A percentile compares a stretch with the other conserved stretches of the same genome.
Conservation (phyloP, 2,329 filamentous ascomycete genomes). For the Colletotrichum horii region DNA sequence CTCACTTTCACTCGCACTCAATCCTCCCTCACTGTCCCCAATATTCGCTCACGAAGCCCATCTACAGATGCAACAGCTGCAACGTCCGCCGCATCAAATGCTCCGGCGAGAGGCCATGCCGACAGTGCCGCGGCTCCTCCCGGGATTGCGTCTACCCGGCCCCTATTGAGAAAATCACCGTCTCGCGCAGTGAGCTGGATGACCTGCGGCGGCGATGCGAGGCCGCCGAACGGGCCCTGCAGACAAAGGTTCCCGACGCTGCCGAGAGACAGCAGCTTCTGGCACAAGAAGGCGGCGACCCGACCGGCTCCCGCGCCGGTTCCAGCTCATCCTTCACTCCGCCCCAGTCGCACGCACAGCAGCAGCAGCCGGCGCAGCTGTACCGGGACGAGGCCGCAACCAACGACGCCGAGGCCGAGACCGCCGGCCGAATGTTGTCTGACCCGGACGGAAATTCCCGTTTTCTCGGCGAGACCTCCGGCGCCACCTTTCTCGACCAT, state of each 20-base stretch:
- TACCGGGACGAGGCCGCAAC: neutral
- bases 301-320: slow-evolving; percentile 11
- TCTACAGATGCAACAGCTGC: slow-evolving; percentile 55
- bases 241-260: slow-evolving; percentile 40
- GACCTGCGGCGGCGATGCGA: slow-evolving; percentile 43
- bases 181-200: slow-evolving; percentile 47
- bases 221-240: slow-evolving; percentile 43
- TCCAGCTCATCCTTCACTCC: slow-evolving; percentile 22
- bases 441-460: slow-evolving; percentile 49
- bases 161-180: slow-evolving; percentile 46
- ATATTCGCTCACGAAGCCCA: neutral
- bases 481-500: slow-evolving; percentile 54
- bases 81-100: slow-evolving; percentile 59
- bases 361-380: neutral
- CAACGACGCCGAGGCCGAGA: slow-evolving; percentile 22
- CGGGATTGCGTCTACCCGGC: slow-evolving; percentile 54
- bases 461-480: slow-evolving; percentile 55
- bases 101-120: slow-evolving; percentile 54
- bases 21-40: neutral
- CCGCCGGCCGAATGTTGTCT: slow-evolving; percentile 44
- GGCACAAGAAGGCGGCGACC: slow-evolving; percentile 27
- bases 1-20: neutral
- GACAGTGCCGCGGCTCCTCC: slow-evolving; percentile 46
- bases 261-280: slow-evolving; percentile 38
- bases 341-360: slow-evolving; percentile 18